Base-by-base conservation (phyloP, 73 alveolate genomes). In the Tetrahymena thermophila region DNA sequence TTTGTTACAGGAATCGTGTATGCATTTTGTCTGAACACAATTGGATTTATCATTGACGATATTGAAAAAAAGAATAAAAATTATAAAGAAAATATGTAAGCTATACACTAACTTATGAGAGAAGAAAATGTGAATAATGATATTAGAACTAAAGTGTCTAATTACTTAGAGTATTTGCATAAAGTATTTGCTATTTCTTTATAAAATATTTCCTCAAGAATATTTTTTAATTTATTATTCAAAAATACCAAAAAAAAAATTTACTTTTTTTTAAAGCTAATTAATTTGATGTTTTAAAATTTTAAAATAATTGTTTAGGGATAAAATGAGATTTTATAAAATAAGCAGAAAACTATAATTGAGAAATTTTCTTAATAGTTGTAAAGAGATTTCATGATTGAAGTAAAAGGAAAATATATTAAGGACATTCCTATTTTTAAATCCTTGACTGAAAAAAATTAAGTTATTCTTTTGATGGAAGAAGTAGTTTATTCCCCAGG, bases 81-180 rank as follows among this genome's bases (percentile, higher is more conserved):
- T 14, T 85, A 85, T 17, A 95, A 95, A 85, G 97, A 95, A 35
- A 95, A 95, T 95, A 95, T 95, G 97, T 85, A 94, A 19, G 94
- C 56, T 10, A 95, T 95, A 14, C 93, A 95, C 38, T 38, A 83
- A 85, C 84, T 85, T 28, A 95, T 95, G 97, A 35, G 94, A 35
- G 43, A 94, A 44, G 94, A 95, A 42, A 89, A 89, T 89, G 89
- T 71, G 7, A 28, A n/a, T 28, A n/a, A 31, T 10, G 34, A 71
- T 7, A 19, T 71, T 28, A 71, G 89, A 17, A 71, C 42, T 23
- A 71, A 71, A 71, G 37, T 71, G 3, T 71, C 89, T 23, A 71
- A 71, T 71, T 71, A 71, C 23, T 71, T 71, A 71, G 89, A 71
- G 37, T 71, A 71, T 8, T 71, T 71, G 13, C 37, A 71, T 34